Conservation (phyloP, 192 early-diverging fungal genomes). For the Coemansia sp. region DNA sequence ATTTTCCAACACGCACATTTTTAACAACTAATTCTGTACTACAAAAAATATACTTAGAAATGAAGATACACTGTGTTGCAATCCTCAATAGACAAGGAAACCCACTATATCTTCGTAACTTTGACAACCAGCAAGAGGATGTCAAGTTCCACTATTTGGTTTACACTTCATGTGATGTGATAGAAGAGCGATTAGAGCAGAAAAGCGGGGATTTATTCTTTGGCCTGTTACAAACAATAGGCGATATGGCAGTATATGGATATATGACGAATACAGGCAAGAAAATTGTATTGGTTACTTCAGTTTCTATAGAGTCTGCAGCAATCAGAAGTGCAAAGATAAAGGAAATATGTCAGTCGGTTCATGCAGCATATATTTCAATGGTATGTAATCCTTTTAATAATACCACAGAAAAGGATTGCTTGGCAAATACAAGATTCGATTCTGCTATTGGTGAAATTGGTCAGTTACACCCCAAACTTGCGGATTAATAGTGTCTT, state of each 20-base stretch:
- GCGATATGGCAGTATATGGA: conserved; percentile 87
- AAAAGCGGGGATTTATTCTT: conserved; percentile 75
- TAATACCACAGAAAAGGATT: conserved; percentile 57
- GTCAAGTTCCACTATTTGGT: conserved; percentile 89
- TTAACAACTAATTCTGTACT: neutral
- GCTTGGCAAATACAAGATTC: neutral
- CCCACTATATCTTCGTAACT: conserved; percentile 81
- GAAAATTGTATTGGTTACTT: conserved; percentile 68
- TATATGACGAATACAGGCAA: conserved; percentile 86
- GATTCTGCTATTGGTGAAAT: conserved; percentile 8
- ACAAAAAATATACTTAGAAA: neutral
- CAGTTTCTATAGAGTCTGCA: conserved; percentile 72
- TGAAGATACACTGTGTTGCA: conserved; percentile 35
- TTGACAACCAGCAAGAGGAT: conserved; percentile 68
- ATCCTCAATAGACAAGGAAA: conserved; percentile 68
- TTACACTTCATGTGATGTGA: conserved; percentile 87
- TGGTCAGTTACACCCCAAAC: neutral
- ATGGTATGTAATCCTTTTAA: conserved; percentile 87
- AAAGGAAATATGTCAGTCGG: conserved; percentile 68
- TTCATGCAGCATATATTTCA: conserved; percentile 80
- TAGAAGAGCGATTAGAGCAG: conserved; percentile 60
- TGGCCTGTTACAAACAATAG: conserved; percentile 83
- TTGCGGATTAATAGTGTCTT: neutral
- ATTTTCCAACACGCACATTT: neutral
- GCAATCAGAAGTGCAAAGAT: conserved; percentile 75